phyloP scores from a whole-genome alignment of 495 filamentous ascomycete genomes.

The Xylaria acuta region DNA sequence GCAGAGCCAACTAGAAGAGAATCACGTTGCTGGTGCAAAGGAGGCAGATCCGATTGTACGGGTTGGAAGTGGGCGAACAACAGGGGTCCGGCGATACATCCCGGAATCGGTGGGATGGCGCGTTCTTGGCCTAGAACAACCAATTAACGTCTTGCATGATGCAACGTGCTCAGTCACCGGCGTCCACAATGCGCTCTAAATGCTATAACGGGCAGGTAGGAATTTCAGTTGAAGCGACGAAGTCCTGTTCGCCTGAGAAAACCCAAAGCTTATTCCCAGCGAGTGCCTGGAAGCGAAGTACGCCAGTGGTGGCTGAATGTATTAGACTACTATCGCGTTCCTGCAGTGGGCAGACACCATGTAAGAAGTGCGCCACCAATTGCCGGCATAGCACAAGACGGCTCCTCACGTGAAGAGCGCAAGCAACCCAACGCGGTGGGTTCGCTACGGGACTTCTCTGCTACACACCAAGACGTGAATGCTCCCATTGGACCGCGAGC shows the following conservation, averaged over 20 bases:
- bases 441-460: background rate
- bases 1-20: constrained; percentile 4
- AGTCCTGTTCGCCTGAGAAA: background rate
- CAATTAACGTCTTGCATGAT: constrained; percentile 9
- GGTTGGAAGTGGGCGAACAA: constrained; percentile 5
- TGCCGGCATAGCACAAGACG: background rate
- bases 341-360: constrained; percentile 10
- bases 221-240: background rate
- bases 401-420: background rate
- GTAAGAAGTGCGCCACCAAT: background rate
- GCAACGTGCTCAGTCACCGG: constrained; percentile 8
- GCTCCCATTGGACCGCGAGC: background rate
- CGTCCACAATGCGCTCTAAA: background rate
- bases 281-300: background rate
- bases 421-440: background rate
- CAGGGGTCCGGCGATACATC: background rate
- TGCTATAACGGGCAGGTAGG: constrained; percentile 2
- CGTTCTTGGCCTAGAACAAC: background rate
- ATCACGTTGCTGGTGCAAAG: constrained; percentile 3
- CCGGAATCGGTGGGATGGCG: background rate
- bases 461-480: background rate
- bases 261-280: background rate
- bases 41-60: constrained; percentile 5
- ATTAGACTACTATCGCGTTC: background rate
- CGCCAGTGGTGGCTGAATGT: background rate